phyloP scores from a whole-genome alignment of 2,329 filamentous ascomycete species.

The Ophiostoma himal-ulmi region DNA sequence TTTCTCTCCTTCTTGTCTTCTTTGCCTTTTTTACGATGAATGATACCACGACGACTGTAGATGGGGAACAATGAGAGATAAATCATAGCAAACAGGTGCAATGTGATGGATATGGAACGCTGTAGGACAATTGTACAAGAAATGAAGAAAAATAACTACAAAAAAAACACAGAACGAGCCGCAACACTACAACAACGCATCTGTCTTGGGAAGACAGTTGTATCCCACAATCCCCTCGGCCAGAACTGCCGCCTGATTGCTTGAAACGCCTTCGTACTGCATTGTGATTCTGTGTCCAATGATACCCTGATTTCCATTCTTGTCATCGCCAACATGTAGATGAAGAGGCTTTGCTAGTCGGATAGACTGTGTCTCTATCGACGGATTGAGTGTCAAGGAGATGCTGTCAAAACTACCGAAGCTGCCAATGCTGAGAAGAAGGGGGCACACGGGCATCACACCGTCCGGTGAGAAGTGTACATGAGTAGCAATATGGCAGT shows the following conservation, averaged over 20 bases:
- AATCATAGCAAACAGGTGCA: not conserved
- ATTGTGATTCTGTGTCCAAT: constrained; percentile 24
- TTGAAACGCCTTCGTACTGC: not conserved
- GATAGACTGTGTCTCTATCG: not conserved
- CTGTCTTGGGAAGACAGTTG: constrained; percentile 20
- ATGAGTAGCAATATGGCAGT: constrained; percentile 25
- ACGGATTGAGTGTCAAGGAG: not conserved
- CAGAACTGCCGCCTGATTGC: not conserved
- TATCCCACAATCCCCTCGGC: constrained; percentile 27
- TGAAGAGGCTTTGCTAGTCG: constrained; percentile 22
- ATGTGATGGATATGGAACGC: not conserved
- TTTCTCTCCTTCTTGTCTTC: not conserved
- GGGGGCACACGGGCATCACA: not conserved
- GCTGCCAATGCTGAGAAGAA: constrained; percentile 22
- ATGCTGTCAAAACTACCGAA: constrained; percentile 20
- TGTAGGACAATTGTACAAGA: not conserved
- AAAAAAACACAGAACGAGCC: not conserved
- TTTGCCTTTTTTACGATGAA: not conserved
- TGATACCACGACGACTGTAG: not conserved
- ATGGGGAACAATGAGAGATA: not conserved
- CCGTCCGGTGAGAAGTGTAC: constrained; percentile 21
- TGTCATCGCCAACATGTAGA: constrained; percentile 26
- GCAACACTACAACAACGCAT: not conserved
- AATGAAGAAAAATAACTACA: not conserved
- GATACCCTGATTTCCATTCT: constrained; percentile 24